Conservation (phyloP, 441 rosid genomes). For the Gossypium armourianum region DNA sequence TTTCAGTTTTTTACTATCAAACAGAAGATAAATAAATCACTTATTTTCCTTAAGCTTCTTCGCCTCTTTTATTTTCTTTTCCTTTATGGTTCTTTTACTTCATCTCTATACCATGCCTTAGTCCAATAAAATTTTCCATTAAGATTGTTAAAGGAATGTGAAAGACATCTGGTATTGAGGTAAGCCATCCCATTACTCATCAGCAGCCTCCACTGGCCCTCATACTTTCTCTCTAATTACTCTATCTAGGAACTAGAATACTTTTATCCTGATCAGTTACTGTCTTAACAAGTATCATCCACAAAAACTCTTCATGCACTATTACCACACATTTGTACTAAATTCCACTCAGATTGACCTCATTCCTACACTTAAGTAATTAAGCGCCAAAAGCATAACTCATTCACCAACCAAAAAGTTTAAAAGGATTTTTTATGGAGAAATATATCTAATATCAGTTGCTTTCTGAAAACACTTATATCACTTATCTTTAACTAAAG, state of each 20-base stretch:
- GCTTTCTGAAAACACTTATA: neutral
- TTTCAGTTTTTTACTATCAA: neutral
- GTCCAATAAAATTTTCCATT: neutral
- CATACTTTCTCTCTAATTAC: neutral
- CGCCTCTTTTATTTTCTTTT: neutral
- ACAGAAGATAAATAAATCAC: neutral
- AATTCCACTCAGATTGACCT: neutral
- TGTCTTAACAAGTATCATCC: neutral
- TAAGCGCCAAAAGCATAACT: neutral
- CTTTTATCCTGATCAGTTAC: neutral
- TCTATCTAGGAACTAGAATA: neutral
- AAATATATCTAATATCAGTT: neutral
- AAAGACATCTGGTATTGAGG: neutral
- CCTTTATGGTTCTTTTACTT: neutral
- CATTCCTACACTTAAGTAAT: neutral
- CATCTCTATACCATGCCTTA: neutral
- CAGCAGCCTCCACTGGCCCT: neutral
- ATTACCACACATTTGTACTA: neutral
- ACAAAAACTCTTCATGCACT: neutral
- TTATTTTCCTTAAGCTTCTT: neutral
- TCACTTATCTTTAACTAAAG: neutral
- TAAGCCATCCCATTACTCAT: neutral
- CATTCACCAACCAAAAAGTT: neutral
- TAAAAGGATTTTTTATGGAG: neutral
- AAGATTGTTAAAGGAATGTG: neutral